Conservation (phyloP, 2,329 filamentous ascomycete species). For the Claviceps paspali region DNA sequence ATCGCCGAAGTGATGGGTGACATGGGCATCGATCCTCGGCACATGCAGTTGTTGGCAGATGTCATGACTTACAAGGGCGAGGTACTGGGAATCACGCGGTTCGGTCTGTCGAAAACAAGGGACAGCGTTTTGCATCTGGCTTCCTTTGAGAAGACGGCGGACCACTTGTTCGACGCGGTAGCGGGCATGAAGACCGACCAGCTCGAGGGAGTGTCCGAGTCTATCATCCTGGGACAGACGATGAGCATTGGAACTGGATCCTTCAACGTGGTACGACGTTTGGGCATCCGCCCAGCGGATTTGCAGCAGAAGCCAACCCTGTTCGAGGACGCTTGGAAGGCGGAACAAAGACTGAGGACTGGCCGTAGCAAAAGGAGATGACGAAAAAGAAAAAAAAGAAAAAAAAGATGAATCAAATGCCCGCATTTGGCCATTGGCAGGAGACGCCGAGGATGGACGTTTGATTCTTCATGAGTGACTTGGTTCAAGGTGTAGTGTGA, state of each 20-base stretch:
- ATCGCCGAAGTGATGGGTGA: slow-evolving; percentile 79
- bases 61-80: slow-evolving; percentile 99
- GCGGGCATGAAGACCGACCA: slow-evolving; percentile 81
- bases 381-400: too few species aligned
- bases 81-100: slow-evolving; percentile 88
- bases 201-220: slow-evolving; percentile 88
- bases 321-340: slow-evolving; percentile 55
- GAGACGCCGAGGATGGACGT: too few species aligned
- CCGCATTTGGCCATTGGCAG: too few species aligned
- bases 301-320: slow-evolving; percentile 43
- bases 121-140: slow-evolving; percentile 88
- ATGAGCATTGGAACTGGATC: slow-evolving; percentile 84
- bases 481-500: too few species aligned
- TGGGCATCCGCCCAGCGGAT: slow-evolving; percentile 50
- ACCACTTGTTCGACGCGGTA: slow-evolving; percentile 91
- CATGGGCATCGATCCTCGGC: slow-evolving; percentile 92
- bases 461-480: too few species aligned
- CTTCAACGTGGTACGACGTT: slow-evolving; percentile 70
- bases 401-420: too few species aligned
- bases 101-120: slow-evolving; percentile 90
- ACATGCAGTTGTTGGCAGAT: slow-evolving; percentile 94
- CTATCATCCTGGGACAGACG: slow-evolving; percentile 96
- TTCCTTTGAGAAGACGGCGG: slow-evolving; percentile 94
- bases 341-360: slow-evolving; percentile 7
- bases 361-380: too few species aligned